These are phyloP conservation scores for Colletotrichum tropicicola DNA, from an alignment of 2,329 filamentous ascomycete genomes.

Conservation along the genomic window DNA sequence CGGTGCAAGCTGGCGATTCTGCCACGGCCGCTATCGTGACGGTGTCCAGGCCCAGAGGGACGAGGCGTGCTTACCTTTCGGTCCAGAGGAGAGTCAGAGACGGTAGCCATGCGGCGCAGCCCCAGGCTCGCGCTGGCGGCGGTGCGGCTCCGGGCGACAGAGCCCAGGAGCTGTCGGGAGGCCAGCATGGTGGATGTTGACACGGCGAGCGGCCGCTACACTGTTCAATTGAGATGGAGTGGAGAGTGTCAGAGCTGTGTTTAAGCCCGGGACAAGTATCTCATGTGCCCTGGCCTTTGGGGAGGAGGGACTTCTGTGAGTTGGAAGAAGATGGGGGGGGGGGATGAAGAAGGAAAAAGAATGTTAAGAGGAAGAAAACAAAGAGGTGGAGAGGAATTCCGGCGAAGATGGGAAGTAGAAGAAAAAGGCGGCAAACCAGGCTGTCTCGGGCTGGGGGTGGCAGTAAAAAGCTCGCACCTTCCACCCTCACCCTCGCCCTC, in stretches of 20 bases:
- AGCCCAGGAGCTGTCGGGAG: slow-evolving; percentile 75
- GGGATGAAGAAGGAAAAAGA: slow-evolving; percentile 40
- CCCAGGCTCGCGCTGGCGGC: slow-evolving; percentile 64
- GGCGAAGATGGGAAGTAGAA: slow-evolving; percentile 29
- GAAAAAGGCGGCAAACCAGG: slow-evolving; percentile 16
- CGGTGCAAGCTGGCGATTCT: not conserved
- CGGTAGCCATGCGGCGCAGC: slow-evolving; percentile 82
- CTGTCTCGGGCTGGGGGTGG: slow-evolving; percentile 20
- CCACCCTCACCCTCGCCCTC: not conserved
- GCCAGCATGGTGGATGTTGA: slow-evolving; percentile 70
- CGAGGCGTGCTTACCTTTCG: slow-evolving; percentile 72
- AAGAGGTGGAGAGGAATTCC: slow-evolving; percentile 39
- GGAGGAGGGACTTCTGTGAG: slow-evolving; percentile 1
- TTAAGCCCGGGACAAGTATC: slow-evolving; percentile 15
- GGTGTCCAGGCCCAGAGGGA: not conserved
- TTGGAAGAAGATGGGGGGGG: slow-evolving; percentile 30
- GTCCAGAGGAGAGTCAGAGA: slow-evolving; percentile 85
- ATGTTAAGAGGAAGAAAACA: slow-evolving; percentile 28
- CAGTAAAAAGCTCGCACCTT: slow-evolving; percentile 20
- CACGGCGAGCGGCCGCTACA: slow-evolving; percentile 29
- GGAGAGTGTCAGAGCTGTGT: slow-evolving; percentile 29
- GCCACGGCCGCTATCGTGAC: not conserved
- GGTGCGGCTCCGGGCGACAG: slow-evolving; percentile 68
- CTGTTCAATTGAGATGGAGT: slow-evolving; percentile 41
- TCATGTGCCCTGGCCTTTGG: slow-evolving; percentile 25